A percentile compares a stretch with the other conserved stretches of the same genome.
Evolutionary conservation across 331 rosid genomes (phyloP).

Genomic region (Saraca asoca): DNA sequence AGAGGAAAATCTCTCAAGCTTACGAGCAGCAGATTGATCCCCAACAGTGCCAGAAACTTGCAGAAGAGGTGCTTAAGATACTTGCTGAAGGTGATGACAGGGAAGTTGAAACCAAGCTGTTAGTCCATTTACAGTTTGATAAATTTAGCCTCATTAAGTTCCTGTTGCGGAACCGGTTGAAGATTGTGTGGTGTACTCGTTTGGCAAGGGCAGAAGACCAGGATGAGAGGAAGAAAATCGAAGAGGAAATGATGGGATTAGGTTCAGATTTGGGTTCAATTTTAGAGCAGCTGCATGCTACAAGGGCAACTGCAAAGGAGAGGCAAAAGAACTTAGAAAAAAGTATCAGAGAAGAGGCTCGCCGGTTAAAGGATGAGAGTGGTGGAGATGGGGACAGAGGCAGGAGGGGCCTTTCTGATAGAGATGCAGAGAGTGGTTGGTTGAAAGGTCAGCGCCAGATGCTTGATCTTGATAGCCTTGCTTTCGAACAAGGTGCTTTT

Average conservation of each 20-base stretch:
- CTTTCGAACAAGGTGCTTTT: constrained; percentile 67
- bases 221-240: constrained; percentile 79
- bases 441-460: constrained; percentile 72
- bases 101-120: constrained; percentile 72
- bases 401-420: constrained; percentile 69
- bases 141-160: constrained; percentile 78
- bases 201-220: constrained; percentile 86
- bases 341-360: constrained; percentile 90
- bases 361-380: constrained; percentile 75
- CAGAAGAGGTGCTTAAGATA: constrained; percentile 79
- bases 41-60: constrained; percentile 83
- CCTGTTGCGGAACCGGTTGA: constrained; percentile 66
- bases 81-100: constrained; percentile 78
- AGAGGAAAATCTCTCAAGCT: constrained; percentile 89
- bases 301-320: constrained; percentile 88
- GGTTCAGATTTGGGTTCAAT: constrained; percentile 75
- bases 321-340: constrained; percentile 88
- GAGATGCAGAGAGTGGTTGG: constrained; percentile 84
- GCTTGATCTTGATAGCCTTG: constrained; percentile 84
- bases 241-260: constrained; percentile 80
- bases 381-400: constrained; percentile 69
- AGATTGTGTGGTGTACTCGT: constrained; percentile 92
- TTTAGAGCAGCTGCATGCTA: constrained; percentile 88
- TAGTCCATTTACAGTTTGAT: constrained; percentile 69
- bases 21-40: constrained; percentile 89